A percentile compares a stretch with the other conserved stretches of the same genome.
These are phyloP conservation scores for Candida glucosophila DNA, from an alignment of 1,139 yeast species.

Conservation along the genomic window DNA sequence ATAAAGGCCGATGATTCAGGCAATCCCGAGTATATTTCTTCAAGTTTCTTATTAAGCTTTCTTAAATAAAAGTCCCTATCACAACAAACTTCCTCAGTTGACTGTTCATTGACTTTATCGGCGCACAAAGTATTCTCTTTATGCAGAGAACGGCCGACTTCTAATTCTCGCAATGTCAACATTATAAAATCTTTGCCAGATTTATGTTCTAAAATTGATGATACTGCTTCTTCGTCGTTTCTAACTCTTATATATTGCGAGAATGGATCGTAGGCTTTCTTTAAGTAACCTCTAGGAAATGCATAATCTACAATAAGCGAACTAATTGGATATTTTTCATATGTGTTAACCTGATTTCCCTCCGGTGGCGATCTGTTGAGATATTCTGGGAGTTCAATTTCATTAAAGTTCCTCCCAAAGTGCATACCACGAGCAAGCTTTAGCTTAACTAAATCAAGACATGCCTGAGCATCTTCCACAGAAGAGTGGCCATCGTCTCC, in stretches of 20 bases:
- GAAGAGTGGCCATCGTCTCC: slow-evolving; percentile 75
- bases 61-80: slow-evolving; percentile 12
- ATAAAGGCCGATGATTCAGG: slow-evolving; percentile 57
- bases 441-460: slow-evolving; percentile 65
- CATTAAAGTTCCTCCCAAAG: slow-evolving; percentile 50
- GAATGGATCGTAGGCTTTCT: slow-evolving; percentile 10
- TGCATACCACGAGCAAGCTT: slow-evolving; percentile 59
- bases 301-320: slow-evolving; percentile 34
- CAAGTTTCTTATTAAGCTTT: slow-evolving; percentile 36
- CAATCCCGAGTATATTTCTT: slow-evolving; percentile 38
- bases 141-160: slow-evolving; percentile 25
- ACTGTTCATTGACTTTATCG: slow-evolving; percentile 9
- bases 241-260: slow-evolving; percentile 27
- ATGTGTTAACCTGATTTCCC: slow-evolving; percentile 4
- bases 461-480: slow-evolving; percentile 74
- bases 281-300: slow-evolving; percentile 7
- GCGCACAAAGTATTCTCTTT: too few species aligned
- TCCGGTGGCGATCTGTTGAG: slow-evolving; percentile 9
- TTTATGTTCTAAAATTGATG: slow-evolving; percentile 25
- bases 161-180: slow-evolving; percentile 53
- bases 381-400: slow-evolving; percentile 20
- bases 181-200: slow-evolving; percentile 40
- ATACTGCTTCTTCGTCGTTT: slow-evolving; percentile 53
- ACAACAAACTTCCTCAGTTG: too few species aligned
- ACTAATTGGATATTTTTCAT: slow-evolving; percentile 18